Evolutionary conservation across 2,329 filamentous ascomycete genomes (phyloP).

Genomic region (Aciculosporium take): DNA sequence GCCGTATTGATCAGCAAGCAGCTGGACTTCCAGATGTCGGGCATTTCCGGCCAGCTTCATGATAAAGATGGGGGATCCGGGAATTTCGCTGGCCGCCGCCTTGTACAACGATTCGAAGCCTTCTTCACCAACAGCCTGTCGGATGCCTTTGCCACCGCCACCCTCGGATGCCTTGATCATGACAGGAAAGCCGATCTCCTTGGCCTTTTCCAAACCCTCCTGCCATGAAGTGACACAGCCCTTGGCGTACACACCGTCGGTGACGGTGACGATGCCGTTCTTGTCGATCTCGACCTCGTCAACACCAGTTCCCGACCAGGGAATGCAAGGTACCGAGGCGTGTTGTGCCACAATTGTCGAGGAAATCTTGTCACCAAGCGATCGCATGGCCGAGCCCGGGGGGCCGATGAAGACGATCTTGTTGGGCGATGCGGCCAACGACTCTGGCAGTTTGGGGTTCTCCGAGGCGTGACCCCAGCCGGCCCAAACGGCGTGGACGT

Average conservation of each 20-base stretch:
- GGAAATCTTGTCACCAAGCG: constrained; percentile 97
- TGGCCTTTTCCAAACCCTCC: constrained; percentile 77
- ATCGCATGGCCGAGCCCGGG: constrained; percentile 95
- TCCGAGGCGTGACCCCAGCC: constrained; percentile 99
- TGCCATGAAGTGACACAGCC: constrained; percentile 83
- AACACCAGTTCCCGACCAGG: constrained; percentile 96
- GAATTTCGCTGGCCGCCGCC: constrained; percentile 92
- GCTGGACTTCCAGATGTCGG: constrained; percentile 90
- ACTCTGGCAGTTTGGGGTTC: constrained; percentile 95
- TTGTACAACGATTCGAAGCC: constrained; percentile 82
- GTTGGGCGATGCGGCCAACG: constrained; percentile 86
- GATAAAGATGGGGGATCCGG: constrained; percentile 97
- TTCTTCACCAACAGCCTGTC: constrained; percentile 77
- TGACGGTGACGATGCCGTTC: constrained; percentile 81
- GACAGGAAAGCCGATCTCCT: constrained; percentile 90
- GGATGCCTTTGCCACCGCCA: constrained; percentile 97
- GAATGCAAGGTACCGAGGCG: constrained; percentile 89
- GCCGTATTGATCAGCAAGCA: constrained; percentile 96
- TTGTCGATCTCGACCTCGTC: constrained; percentile 65
- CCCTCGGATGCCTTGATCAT: constrained; percentile 99
- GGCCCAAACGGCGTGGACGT: constrained; percentile 96
- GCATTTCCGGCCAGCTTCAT: constrained; percentile 98
- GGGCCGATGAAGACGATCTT: constrained; percentile 99
- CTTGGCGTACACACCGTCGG: constrained; percentile 70
- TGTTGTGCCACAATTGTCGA: constrained; percentile 98